Percentiles rank a stretch among this genome's conserved stretches.
phyloP scores from a whole-genome alignment of 805 yeast species.

The Scheffersomyces lignosus region DNA sequence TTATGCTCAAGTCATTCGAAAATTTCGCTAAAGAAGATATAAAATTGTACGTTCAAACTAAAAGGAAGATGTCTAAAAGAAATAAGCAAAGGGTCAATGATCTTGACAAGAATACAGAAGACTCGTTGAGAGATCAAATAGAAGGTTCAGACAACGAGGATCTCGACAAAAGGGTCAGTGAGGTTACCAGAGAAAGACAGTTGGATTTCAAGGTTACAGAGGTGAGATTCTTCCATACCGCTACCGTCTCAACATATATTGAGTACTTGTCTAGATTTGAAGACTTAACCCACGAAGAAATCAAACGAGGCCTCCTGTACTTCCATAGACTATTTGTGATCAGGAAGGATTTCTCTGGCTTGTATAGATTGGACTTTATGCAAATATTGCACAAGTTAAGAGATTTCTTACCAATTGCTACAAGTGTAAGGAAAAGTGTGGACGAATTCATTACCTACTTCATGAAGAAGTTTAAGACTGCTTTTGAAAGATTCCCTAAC shows the following conservation, averaged over 20 bases:
- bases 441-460: conserved; percentile 65
- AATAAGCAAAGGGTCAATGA: conserved; percentile 20
- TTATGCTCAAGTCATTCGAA: conserved; percentile 67
- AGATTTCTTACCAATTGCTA: conserved; percentile 46
- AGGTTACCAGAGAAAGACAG: conserved; percentile 45
- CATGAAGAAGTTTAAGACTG: conserved; percentile 56
- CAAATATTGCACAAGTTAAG: conserved; percentile 49
- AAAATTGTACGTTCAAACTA: conserved; percentile 46
- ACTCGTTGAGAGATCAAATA: conserved; percentile 23
- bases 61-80: conserved; percentile 34
- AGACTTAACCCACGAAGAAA: conserved; percentile 59
- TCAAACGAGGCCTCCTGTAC: conserved; percentile 65
- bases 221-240: conserved; percentile 53
- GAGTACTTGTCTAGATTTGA: conserved; percentile 57
- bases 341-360: conserved; percentile 55
- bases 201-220: conserved; percentile 44
- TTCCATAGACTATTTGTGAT: conserved; percentile 68
- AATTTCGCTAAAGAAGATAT: conserved; percentile 59
- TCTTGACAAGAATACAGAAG: conserved; percentile 26
- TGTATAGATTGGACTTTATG: conserved; percentile 77
- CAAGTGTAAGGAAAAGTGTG: conserved; percentile 56
- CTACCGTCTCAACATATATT: conserved; percentile 65
- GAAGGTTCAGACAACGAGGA: conserved; percentile 28
- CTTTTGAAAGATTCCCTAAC: conserved; percentile 52
- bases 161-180: conserved; percentile 28